Evolutionary conservation across 1,139 yeast species (phyloP), one percentile per base, ranked within the genome.

Genomic region (Hansenula lynferdii): DNA sequence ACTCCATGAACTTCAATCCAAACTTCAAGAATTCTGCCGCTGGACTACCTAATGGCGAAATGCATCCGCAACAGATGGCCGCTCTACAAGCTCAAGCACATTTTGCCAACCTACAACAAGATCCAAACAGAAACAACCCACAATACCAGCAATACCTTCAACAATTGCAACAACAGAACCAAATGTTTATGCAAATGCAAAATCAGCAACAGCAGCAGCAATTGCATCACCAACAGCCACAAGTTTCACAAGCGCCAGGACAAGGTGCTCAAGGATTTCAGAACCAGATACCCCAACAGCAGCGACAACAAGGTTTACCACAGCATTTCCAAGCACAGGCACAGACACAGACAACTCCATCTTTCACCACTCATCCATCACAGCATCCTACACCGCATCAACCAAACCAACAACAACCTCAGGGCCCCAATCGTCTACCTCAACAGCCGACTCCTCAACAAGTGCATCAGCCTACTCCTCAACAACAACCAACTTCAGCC

Each of bases 301-400:
- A 43, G 30, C 49, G 43, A 39, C 46, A 45, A 12, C 58, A 55
- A 40, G 60, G 57, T 42, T 53, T 42, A 19, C 47, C 42, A 29
- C 51, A 44, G 25, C 46, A 43, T 6, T 52, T 42, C 23, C 49
- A 48, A 22, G 37, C 29, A 34, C 45, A 40, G 20, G 41, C 24
- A 29, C 43, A 30, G 8, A 45, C 40, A 16, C 51, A 34, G 18
- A 42, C 44, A 28, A n/a, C 31, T 21, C 38, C 28, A 15, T 8
- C 32, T 7, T 22, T 17, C 8, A 9, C 21, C 10, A 42, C 36
- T 22, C 38, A 36, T 28, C 41, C 39, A 30, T 39, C 37, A 27
- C 46, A 41, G 28, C 41, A 47, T 20, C 42, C 43, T 31, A 35
- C 36, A 27, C 39, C 36, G 23, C 39, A 26, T 19, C 39, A 36